Evolutionary conservation across 2,329 filamentous ascomycete species (phyloP).

Genomic region (Xylariaceae sp.): DNA sequence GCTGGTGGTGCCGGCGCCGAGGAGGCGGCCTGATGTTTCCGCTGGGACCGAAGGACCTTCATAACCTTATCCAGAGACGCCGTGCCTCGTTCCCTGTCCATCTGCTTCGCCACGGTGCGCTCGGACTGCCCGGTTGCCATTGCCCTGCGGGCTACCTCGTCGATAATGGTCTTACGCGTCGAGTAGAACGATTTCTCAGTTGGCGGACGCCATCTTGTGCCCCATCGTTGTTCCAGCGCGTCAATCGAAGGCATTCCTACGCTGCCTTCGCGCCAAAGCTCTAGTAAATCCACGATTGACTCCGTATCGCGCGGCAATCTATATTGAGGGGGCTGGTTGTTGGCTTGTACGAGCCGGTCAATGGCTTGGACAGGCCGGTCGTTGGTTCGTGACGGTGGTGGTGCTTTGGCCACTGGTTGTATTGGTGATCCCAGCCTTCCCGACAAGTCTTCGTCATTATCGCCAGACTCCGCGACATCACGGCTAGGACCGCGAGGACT

Average conservation of each 20-base stretch:
- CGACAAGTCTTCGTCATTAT: neutral
- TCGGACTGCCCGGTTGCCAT: neutral
- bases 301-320: neutral
- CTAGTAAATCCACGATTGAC: neutral
- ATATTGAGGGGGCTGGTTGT: neutral
- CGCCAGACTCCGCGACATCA: neutral
- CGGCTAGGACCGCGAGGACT: neutral
- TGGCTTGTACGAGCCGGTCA: neutral
- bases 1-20: neutral
- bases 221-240: neutral
- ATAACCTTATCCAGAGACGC: neutral
- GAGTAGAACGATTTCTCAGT: conserved; percentile 1
- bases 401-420: neutral
- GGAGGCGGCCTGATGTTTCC: neutral
- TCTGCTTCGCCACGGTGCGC: neutral
- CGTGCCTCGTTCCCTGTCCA: neutral
- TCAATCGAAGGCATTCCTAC: neutral
- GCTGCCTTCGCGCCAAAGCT: neutral
- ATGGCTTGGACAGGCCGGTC: neutral
- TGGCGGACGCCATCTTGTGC: neutral
- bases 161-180: neutral
- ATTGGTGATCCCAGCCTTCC: neutral
- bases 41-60: neutral
- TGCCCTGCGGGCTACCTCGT: neutral
- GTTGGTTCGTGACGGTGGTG: neutral